These are phyloP conservation scores for Colletotrichum theobromicola DNA, from an alignment of 2,329 filamentous ascomycete species.

Conservation along the genomic window DNA sequence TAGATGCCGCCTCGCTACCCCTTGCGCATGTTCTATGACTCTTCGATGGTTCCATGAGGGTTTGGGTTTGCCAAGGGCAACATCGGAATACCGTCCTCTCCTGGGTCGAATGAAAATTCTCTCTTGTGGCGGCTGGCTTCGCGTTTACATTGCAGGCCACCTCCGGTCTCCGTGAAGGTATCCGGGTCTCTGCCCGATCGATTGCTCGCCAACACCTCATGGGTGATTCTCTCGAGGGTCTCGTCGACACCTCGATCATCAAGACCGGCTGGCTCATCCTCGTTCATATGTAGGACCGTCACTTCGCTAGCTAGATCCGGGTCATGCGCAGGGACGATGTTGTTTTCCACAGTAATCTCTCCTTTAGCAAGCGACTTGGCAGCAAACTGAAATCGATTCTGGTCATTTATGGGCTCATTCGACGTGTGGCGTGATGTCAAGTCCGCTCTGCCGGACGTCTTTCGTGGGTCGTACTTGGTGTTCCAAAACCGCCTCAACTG, in stretches of 20 bases:
- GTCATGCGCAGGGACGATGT: background rate
- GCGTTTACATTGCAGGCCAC: no score
- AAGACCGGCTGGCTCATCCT: background rate
- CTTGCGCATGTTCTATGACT: background rate
- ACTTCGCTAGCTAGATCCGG: background rate
- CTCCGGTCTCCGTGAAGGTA: background rate
- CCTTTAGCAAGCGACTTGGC: background rate
- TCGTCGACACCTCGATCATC: background rate
- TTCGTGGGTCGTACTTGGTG: slow-evolving; percentile 3
- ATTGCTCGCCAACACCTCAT: background rate
- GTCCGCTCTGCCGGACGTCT: background rate
- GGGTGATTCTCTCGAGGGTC: background rate
- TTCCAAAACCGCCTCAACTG: background rate
- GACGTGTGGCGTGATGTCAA: no score
- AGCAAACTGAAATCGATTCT: background rate
- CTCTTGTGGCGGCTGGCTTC: slow-evolving; percentile 21
- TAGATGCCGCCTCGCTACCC: background rate
- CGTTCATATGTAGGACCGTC: background rate
- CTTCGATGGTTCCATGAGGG: background rate
- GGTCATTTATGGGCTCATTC: background rate
- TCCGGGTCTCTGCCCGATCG: background rate
- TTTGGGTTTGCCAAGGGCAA: background rate
- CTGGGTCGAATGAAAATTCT: slow-evolving; percentile 32
- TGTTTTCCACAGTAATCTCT: background rate
- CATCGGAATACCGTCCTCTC: slow-evolving; percentile 25